These are phyloP conservation scores for Lyophyllum atratum DNA, from an alignment of 768 basidiomycete genomes.

Conservation along the genomic window DNA sequence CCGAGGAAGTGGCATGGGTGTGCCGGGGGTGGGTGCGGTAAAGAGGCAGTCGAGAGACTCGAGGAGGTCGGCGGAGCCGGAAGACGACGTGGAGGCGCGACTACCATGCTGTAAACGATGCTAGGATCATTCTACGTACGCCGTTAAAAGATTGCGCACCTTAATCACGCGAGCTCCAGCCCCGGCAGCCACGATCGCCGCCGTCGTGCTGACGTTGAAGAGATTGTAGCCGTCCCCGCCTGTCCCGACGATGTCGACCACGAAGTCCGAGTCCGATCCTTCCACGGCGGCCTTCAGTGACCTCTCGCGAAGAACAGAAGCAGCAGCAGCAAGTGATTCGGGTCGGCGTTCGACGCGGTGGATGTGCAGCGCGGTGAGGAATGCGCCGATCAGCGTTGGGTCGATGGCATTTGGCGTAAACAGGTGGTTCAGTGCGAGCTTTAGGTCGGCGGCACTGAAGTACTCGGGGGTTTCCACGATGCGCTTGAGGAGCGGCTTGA, in stretches of 20 bases:
- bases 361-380: constrained; percentile 84
- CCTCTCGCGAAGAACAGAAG: constrained; percentile 68
- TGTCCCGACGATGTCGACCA: constrained; percentile 82
- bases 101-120: constrained; percentile 72
- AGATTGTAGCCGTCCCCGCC: constrained; percentile 96
- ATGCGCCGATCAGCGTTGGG: constrained; percentile 83
- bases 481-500: constrained; percentile 76
- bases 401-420: constrained; percentile 64
- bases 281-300: constrained; percentile 65
- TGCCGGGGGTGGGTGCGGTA: constrained; percentile 58
- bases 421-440: constrained; percentile 70
- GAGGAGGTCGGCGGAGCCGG: constrained; percentile 94
- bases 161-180: constrained; percentile 93
- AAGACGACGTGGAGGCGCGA: constrained; percentile 89
- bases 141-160: constrained; percentile 37
- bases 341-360: constrained; percentile 76
- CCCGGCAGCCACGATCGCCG: constrained; percentile 91
- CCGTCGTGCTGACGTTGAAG: constrained; percentile 96
- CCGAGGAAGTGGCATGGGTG: constrained; percentile 58
- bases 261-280: constrained; percentile 65
- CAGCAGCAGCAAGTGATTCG: constrained; percentile 78
- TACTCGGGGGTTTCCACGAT: constrained; percentile 80
- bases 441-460: constrained; percentile 78
- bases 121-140: background rate
- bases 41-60: constrained; percentile 83